Base-by-base conservation (phyloP, 1,284 basidiomycete genomes). In the Ceratobasidium theobromae region DNA sequence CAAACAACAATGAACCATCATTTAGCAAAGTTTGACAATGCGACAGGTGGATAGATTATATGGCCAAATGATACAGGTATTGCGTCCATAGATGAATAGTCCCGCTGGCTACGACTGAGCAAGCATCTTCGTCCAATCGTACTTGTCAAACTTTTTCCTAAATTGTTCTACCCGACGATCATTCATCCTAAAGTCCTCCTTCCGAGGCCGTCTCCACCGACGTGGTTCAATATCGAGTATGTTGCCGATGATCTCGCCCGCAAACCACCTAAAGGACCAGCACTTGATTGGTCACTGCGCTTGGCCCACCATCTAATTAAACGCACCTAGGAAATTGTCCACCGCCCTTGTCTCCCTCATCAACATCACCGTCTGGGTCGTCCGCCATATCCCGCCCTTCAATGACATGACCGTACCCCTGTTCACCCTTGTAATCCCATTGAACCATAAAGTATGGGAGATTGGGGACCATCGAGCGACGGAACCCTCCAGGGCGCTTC, bases 361-460 rank as follows among this genome's bases (percentile, higher is more conserved):
- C 90, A 51, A 87, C 77, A 23, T 81, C 79, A 28, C 79, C 83
- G 28, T 82, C 87, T 40, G 74, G 74, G 53, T 86, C 85, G 43
- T 88, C 87, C 43, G 77, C 77, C 6, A 85, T 87, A 18, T 84
- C 82, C 12, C 81, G 83, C 0, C 95, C 95, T 75, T 98, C 95
- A 68, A 98, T 96, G 66, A 98, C 90, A 76, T 99, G 97, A 0
- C 97, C 97, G 74, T 95, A 99, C 0, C 95, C 95, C 75, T 92
- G 94, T 77, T 96, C 93, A 30, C 96, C 95, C 73, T 94, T 95
- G 78, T 99, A 85, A 77, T 99, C 97, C 78, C 95, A 99, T 73
- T 94, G 91, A 1, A 99, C 91, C 89, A 95, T 95, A 75, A 99
- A 99, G 78, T 99, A 99, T 0, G 97, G 97, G 46, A 99, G 78